Base-by-base conservation (phyloP, 257 asterid genomes). In the Craterostigma plantagineum region DNA sequence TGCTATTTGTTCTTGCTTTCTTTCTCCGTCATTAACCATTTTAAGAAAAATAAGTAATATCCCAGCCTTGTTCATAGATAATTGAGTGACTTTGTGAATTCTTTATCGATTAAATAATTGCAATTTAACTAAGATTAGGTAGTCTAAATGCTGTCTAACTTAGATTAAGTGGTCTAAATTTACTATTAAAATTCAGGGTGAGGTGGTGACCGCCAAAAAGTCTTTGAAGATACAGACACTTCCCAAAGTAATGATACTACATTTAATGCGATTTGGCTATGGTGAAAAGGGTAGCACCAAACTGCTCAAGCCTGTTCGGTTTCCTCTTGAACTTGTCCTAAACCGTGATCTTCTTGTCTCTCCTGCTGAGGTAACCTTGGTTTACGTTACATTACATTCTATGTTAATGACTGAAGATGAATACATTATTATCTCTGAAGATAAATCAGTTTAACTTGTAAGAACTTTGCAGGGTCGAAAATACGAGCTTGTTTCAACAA, bases 181-280 rank as follows among this genome's bases (percentile, higher is more conserved):
- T 55, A 11, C 52, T 39, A 38, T 56, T 11, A 9, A 30, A 41
- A 57, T 50, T 39, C 79, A 85, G 96, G 81, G 58, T 48, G 86
- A 86, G 51, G 65, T 67, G 9, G 92, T 59, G 10, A 47, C 81
- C 52, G 96, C 94, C 54, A 71, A 69, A 63, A 86, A 86, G 65
- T 71, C 81, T 38, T 49, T 81, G 51, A 69, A 49, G 61, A 69
- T 86, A 36, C 77, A 75, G 48, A 50, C 81, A 43, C 92, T 81
- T 60, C 94, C 94, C 10, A 69, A 67, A 68, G n/a, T 86, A 65
- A 63, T 86, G 91, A 75, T 86, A 48, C 69, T 86, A 37, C 94
- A 86, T 63, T 58, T 86, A 65, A 86, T 66, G 74, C 94, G 96
- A 35, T 86, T 86, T 53, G 55, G 77, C 55, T 86, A 81, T 58